These are phyloP conservation scores for Amanita inopinata DNA, from an alignment of 768 basidiomycete species.

Conservation along the genomic window DNA sequence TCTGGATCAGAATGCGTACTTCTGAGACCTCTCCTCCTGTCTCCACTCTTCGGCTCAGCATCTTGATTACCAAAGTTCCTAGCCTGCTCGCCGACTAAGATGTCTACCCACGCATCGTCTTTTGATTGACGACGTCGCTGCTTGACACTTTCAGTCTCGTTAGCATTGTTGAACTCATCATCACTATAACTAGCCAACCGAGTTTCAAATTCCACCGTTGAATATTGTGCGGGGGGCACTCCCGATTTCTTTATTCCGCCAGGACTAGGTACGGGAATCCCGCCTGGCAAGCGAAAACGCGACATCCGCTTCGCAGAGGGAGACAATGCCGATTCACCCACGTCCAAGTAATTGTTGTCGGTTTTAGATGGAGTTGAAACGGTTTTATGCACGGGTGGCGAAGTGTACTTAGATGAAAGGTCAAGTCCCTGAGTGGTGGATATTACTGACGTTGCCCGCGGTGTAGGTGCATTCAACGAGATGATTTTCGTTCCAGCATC, in stretches of 20 bases:
- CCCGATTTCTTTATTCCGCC: conserved; percentile 36
- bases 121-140: conserved; percentile 38
- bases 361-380: neutral
- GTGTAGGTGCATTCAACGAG: conserved; percentile 18
- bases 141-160: conserved; percentile 32
- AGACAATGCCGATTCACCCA: conserved; percentile 21
- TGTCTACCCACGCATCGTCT: conserved; percentile 86
- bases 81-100: conserved; percentile 53
- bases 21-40: conserved; percentile 24
- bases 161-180: conserved; percentile 28
- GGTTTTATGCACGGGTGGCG: neutral
- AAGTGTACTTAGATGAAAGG: conserved; percentile 12
- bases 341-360: conserved; percentile 25
- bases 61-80: conserved; percentile 51
- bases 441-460: conserved; percentile 14
- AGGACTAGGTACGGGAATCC: conserved; percentile 46
- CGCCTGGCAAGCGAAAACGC: conserved; percentile 50
- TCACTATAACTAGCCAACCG: conserved; percentile 59
- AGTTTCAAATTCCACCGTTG: conserved; percentile 77
- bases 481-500: conserved; percentile 38
- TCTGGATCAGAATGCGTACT: conserved; percentile 47
- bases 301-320: conserved; percentile 30
- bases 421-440: conserved; percentile 16
- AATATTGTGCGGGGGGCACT: conserved; percentile 65
- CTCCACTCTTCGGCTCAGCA: conserved; percentile 22